A percentile compares a stretch with the other conserved stretches of the same genome.
phyloP scores from a whole-genome alignment of 2,329 filamentous ascomycete genomes.

The Bimuria novae-zelandiae region DNA sequence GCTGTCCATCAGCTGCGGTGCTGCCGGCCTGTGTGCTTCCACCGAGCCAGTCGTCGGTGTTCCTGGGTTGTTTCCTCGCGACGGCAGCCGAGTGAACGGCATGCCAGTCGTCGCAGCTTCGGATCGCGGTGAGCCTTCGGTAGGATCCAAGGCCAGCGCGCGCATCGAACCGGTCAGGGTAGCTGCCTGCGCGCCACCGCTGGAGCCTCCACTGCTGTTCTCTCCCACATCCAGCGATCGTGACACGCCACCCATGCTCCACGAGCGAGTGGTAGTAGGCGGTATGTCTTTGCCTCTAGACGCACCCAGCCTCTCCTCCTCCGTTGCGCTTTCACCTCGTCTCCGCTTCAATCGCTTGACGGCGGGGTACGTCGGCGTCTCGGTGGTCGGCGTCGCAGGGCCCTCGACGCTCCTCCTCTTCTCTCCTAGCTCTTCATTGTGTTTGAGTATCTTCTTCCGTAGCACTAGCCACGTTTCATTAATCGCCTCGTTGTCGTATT shows the following conservation, averaged over 20 bases:
- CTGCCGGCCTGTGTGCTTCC: conserved; percentile 39
- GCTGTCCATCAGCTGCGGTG: conserved; percentile 50
- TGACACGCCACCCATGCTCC: conserved; percentile 33
- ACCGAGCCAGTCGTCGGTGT: conserved; percentile 27
- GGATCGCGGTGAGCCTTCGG: conserved; percentile 32
- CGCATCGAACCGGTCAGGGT: conserved; percentile 35
- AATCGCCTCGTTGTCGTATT: conserved; percentile 76
- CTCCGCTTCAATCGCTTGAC: conserved; percentile 41
- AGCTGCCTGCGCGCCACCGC: conserved; percentile 25
- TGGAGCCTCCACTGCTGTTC: conserved; percentile 29
- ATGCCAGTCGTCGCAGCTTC: conserved; percentile 51
- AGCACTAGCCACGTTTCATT: conserved; percentile 77
- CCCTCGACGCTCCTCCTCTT: conserved; percentile 30
- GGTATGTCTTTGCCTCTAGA: conserved; percentile 38
- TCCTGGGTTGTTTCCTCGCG: conserved; percentile 43
- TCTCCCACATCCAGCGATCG: conserved; percentile 34
- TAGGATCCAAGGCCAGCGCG: conserved; percentile 30
- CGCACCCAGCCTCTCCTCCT: conserved; percentile 20
- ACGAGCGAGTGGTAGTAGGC: conserved; percentile 18
- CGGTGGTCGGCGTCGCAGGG: conserved; percentile 17
- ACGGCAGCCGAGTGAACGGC: conserved; percentile 57
- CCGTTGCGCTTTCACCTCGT: conserved; percentile 35
- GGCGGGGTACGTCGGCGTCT: conserved; percentile 37
- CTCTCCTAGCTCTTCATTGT: conserved; percentile 45
- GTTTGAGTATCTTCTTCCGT: conserved; percentile 54